Percentiles rank a stretch among this genome's conserved stretches.
These are phyloP conservation scores for Phytopythium boreale DNA, from an alignment of 352 stramenopile genomes.

Conservation along the genomic window DNA sequence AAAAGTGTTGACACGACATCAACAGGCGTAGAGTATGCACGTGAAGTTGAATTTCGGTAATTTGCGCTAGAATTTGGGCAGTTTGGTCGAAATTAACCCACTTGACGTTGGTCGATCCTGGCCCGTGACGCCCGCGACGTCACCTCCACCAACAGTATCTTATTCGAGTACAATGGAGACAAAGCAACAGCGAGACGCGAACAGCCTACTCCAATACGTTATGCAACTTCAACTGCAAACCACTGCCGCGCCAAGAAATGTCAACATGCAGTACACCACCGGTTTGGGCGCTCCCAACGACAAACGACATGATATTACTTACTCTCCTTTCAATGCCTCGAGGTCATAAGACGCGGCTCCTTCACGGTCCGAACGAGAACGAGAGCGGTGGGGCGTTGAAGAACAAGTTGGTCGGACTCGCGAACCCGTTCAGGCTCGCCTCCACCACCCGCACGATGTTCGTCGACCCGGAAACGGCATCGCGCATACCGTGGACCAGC, in stretches of 20 bases:
- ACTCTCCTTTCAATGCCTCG: no score
- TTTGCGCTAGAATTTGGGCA: not conserved
- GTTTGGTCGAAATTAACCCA: not conserved
- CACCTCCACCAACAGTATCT: not conserved
- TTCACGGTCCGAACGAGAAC: not conserved
- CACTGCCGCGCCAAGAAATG: no score
- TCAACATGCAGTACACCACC: no score
- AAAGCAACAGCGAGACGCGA: not conserved
- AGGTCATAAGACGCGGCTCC: no score
- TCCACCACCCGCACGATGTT: slow-evolving; percentile 91
- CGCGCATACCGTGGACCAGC: slow-evolving; percentile 86
- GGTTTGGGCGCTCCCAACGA: no score
- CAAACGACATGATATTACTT: no score
- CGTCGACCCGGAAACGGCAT: slow-evolving; percentile 73
- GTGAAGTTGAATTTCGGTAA: no score
- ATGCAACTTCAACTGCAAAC: not conserved
- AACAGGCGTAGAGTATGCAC: not conserved
- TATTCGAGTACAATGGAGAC: not conserved
- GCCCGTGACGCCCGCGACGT: not conserved
- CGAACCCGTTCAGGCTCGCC: slow-evolving; percentile 59
- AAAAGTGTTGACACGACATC: not conserved
- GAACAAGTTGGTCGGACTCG: slow-evolving; percentile 62
- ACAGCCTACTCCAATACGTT: not conserved
- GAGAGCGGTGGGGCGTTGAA: slow-evolving; percentile 21
- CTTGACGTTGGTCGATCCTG: not conserved